Conservation (phyloP, 2,329 filamentous ascomycete genomes). For the Pseudocercospora eumusae region DNA sequence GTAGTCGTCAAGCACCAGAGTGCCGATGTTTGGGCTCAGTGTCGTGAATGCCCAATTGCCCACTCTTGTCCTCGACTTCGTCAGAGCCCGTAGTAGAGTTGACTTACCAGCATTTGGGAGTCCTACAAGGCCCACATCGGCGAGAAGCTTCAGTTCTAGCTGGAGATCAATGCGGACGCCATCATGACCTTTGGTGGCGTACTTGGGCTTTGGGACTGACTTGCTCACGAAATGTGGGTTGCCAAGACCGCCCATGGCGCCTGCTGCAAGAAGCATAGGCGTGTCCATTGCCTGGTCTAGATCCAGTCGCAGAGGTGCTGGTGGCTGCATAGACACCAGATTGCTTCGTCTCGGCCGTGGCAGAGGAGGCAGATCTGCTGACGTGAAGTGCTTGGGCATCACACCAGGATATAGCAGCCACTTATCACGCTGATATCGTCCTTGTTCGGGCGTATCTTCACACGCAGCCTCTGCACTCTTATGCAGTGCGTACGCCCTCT, state of each 20-base stretch:
- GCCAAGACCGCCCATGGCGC: slow-evolving; percentile 84
- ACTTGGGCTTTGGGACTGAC: slow-evolving; percentile 73
- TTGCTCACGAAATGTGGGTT: slow-evolving; percentile 90
- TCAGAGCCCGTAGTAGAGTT: slow-evolving; percentile 83
- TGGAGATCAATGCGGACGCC: slow-evolving; percentile 78
- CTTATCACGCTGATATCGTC: slow-evolving; percentile 60
- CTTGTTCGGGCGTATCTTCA: slow-evolving; percentile 9
- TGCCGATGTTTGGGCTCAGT: slow-evolving; percentile 90
- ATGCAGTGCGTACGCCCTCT: slow-evolving; percentile 41
- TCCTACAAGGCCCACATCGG: slow-evolving; percentile 91
- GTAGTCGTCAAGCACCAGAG: slow-evolving; percentile 87
- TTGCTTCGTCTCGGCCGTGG: slow-evolving; percentile 59
- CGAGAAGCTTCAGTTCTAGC: slow-evolving; percentile 90
- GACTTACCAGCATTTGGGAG: slow-evolving; percentile 96
- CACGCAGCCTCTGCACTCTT: slow-evolving; percentile 21
- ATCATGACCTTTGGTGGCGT: slow-evolving; percentile 81
- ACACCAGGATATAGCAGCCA: slow-evolving; percentile 87
- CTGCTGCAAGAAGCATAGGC: slow-evolving; percentile 82
- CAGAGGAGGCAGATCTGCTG: slow-evolving; percentile 59
- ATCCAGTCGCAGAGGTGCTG: slow-evolving; percentile 65
- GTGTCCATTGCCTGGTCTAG: slow-evolving; percentile 70
- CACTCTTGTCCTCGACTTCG: slow-evolving; percentile 82
- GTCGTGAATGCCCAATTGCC: slow-evolving; percentile 98
- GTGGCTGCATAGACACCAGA: slow-evolving; percentile 67
- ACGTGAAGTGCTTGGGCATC: slow-evolving; percentile 67